Conservation (phyloP, 345 rosid genomes). For the Viola odorata region DNA sequence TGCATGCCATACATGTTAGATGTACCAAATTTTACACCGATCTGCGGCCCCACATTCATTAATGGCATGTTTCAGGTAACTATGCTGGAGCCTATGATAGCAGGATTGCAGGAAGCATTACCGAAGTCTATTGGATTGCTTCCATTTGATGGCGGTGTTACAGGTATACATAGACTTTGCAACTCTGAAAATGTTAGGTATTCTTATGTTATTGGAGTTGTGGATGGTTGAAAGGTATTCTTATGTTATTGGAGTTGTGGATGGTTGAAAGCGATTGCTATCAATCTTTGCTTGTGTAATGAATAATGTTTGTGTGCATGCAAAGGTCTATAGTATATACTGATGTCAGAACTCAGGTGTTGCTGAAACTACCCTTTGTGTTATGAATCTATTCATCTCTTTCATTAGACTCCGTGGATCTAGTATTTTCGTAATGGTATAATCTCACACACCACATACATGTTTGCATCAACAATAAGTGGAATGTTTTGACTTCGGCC, state of each 20-base stretch:
- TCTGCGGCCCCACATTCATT: neutral
- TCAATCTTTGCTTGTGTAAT: too few relatives aligned
- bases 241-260: neutral
- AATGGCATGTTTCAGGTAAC: conserved; percentile 48
- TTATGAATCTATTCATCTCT: neutral
- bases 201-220: neutral
- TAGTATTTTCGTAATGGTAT: neutral
- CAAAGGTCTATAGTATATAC: too few relatives aligned
- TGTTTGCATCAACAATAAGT: neutral
- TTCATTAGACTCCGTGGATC: neutral
- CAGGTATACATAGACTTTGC: conserved; percentile 41
- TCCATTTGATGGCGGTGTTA: conserved; percentile 87
- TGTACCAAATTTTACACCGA: too few relatives aligned
- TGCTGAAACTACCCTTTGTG: too few relatives aligned
- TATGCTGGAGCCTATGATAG: conserved; percentile 76
- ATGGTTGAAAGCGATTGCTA: neutral
- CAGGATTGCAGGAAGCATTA: conserved; percentile 82
- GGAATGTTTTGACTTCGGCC: neutral
- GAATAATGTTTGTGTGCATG: too few relatives aligned
- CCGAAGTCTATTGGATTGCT: conserved; percentile 96
- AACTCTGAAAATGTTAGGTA: neutral
- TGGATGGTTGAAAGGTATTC: neutral
- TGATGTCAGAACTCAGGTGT: too few relatives aligned
- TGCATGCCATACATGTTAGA: too few relatives aligned
- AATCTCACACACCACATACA: neutral